Evolutionary conservation across 2,329 filamentous ascomycete species (phyloP), one percentile per base, ranked within the genome.

Genomic region (Zymoseptoria pseudotritici): DNA sequence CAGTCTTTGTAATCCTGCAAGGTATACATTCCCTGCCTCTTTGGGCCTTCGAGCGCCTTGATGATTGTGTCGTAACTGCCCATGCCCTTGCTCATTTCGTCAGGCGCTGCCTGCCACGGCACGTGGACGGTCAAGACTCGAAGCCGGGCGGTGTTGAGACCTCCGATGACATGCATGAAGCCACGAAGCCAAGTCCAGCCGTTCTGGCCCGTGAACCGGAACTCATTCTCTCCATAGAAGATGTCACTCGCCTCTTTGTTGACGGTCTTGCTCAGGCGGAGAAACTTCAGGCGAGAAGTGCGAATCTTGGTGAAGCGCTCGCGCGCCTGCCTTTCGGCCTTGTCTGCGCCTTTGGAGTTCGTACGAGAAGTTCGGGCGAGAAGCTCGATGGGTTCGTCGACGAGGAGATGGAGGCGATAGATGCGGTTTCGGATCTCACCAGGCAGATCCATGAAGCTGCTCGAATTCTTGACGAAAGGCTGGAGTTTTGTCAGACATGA

Each of bases 141-240:
- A 6, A 62, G 42, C 10, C 20, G 46, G 1, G 24, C 29, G 7
- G 51, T 21, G 26, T 57, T 59, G 24, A 26, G 17, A 11, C 3
- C 17, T 3, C 57, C 57, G 21, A 62, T 59, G 2, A 4, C 26
- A 3, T 53, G 29, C n/a, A 59, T 51, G 26, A 59, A 62, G 8
- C 42, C 51, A 11, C 53, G 52, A 2, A 62, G 57, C 19, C 53
- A 51, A 8, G 42, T 29, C 56, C 56, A 58, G 50, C 61, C 61
- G 1, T 21, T 42, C 10, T 20, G 10, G 13, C 56, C 49, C 0
- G 59, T 62, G 52, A 64, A 66, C 1, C 59, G 57, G 72, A 82
- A 82, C 29, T 74, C 73, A 67, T 80, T 78, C 10, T 67, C 65
- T 7, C 73, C 72, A 65, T 81, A 82, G 20, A 81, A 72, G 5